phyloP scores from a whole-genome alignment of 116 monocot genomes.

The Phalaenopsis hybrid region DNA sequence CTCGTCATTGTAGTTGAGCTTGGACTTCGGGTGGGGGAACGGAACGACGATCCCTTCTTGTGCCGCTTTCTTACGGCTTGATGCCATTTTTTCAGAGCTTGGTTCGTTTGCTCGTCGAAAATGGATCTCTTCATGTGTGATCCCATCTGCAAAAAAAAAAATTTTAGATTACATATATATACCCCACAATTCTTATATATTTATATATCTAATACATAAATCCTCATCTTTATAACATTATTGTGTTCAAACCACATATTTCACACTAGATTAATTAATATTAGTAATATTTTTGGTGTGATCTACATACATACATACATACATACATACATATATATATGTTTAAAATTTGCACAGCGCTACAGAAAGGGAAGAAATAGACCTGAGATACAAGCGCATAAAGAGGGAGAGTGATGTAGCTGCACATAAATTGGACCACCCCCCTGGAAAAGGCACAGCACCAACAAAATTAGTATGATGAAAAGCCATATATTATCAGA shows the following conservation, averaged over 20 bases:
- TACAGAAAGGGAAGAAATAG: neutral
- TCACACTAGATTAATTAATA: too few species aligned
- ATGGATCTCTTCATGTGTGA: constrained; percentile 69
- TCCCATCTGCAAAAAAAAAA: constrained; percentile 48
- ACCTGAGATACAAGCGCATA: constrained; percentile 72
- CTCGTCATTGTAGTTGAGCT: constrained; percentile 21
- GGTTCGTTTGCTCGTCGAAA: constrained; percentile 57
- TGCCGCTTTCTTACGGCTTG: constrained; percentile 36
- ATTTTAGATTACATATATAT: too few species aligned
- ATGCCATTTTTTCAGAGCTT: constrained; percentile 63
- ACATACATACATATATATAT: too few species aligned
- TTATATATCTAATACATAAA: too few species aligned
- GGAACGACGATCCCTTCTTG: constrained; percentile 8
- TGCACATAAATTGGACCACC: constrained; percentile 62
- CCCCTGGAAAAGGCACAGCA: constrained; percentile 28
- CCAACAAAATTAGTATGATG: neutral
- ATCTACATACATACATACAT: neutral
- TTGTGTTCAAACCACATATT: too few species aligned
- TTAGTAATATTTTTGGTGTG: neutral
- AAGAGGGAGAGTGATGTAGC: constrained; percentile 93
- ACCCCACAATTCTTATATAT: too few species aligned
- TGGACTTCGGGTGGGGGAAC: constrained; percentile 15
- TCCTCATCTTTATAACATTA: too few species aligned
- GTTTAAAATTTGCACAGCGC: too few species aligned
- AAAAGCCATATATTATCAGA: neutral